Percentiles rank a stretch among this genome's conserved stretches.
Evolutionary conservation across 2,329 filamentous ascomycete genomes (phyloP).

Genomic region (Neopestalotiopsis sp.): DNA sequence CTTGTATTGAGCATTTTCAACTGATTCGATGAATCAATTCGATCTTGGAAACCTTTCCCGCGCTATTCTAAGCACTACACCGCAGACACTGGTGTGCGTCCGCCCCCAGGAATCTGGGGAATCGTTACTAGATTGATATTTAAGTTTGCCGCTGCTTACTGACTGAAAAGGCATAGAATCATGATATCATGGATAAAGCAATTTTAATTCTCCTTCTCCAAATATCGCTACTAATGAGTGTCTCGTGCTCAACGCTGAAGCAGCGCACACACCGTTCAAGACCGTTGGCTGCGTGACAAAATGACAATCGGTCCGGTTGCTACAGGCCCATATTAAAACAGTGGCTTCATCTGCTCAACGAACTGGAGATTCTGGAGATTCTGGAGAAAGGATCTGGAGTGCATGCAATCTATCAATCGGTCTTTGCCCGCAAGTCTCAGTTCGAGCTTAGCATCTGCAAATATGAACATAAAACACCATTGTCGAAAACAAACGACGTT

Average conservation of each 20-base stretch:
- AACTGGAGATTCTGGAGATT: background rate
- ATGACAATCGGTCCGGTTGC: slow-evolving; percentile 3
- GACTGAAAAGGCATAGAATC: background rate
- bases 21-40: background rate
- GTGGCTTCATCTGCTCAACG: background rate
- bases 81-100: no score
- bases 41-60: background rate
- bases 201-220: background rate
- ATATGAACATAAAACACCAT: background rate
- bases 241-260: background rate
- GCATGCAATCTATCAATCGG: background rate
- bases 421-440: background rate
- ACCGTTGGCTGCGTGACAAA: background rate
- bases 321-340: background rate
- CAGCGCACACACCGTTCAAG: background rate
- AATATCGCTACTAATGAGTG: background rate
- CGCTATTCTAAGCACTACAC: background rate
- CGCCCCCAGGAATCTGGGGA: background rate
- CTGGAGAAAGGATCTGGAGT: slow-evolving; percentile 1
- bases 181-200: slow-evolving; percentile 6
- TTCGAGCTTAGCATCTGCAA: background rate
- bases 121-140: background rate
- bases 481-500: background rate
- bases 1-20: no score
- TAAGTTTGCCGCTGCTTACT: slow-evolving; percentile 3